These are phyloP conservation scores for Sedum album DNA, from an alignment of 164 flowering plant species.

Conservation along the genomic window DNA sequence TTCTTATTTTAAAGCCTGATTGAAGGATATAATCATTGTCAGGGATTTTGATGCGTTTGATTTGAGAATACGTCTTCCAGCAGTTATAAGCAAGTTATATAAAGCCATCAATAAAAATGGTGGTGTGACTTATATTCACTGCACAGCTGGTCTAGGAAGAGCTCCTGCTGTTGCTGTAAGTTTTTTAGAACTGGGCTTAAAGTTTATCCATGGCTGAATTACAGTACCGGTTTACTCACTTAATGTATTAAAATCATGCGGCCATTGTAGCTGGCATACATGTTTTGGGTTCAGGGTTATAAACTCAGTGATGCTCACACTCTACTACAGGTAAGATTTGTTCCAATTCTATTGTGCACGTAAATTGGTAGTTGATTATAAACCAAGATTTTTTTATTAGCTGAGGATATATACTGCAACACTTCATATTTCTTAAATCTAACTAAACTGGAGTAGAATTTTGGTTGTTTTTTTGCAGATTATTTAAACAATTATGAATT, in stretches of 20 bases:
- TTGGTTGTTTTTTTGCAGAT: background rate
- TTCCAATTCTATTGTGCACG: background rate
- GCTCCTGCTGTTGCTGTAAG: constrained; percentile 94
- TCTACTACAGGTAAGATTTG: constrained; percentile 42
- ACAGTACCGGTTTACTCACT: background rate
- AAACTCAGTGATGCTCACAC: constrained; percentile 52
- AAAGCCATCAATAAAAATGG: constrained; percentile 75
- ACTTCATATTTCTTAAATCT: background rate
- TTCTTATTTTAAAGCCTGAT: background rate
- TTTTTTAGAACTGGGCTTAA: background rate
- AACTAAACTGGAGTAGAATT: too few relatives aligned
- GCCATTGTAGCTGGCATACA: constrained; percentile 71
- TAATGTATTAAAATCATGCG: constrained; percentile 2
- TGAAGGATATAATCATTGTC: constrained; percentile 12
- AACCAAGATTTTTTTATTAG: too few relatives aligned
- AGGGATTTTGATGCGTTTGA: constrained; percentile 96
- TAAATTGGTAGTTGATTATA: too few relatives aligned
- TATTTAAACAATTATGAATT: background rate
- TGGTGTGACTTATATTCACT: constrained; percentile 88
- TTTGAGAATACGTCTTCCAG: constrained; percentile 78
- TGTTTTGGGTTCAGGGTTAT: constrained; percentile 94
- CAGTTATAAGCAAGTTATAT: constrained; percentile 64
- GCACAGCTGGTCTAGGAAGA: constrained; percentile 98
- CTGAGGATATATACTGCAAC: background rate
- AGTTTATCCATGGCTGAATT: background rate